Base-by-base conservation (phyloP, 1,139 yeast genomes). In the Lodderomyces orthopsilosis region DNA sequence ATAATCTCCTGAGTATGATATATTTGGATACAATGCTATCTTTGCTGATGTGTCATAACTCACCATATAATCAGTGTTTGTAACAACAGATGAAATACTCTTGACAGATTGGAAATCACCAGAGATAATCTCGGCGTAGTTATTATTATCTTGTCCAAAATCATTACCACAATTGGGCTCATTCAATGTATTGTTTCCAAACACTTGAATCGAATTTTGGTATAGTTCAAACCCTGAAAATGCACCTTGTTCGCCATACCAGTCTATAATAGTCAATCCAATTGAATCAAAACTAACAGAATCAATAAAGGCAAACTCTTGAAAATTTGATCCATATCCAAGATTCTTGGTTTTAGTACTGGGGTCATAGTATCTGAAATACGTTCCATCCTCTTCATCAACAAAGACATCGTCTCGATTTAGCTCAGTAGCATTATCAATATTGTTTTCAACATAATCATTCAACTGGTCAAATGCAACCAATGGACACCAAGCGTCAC, bases 401-500 rank as follows among this genome's bases (percentile, higher is more conserved):
- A 71, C 58, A 45, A 55, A 68, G 7, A 60, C 56, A 36, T 56
- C 55, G 30, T 59, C 63, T 37, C 56, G 60, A 41, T 52, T 54
- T 26, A 55, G 49, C 9, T 60, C 57, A n/a, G 57, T 54, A 15
- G 53, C 43, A 37, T 57, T 61, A 12, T 56, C 51, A 9, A 45
- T 43, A 33, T 61, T 56, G 15, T 51, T 37, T 4, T 58, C 54
- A 3, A 52, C 48, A 43, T 64, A 63, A 3, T 51, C 43, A 3
- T 59, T 47, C 18, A 74, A 61, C 1, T 67, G 59, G 0, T 70
- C 46, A 7, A 63, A 56, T 18, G 66, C 61, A 4, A 62, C 55
- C 34, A 85, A 63, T 0, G 97, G 95, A 62, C 98, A 93, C 75
- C 79, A 85, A 1, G 96, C 95, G 61, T 90, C 96, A 70, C 98